Evolutionary conservation across 2,329 filamentous ascomycete genomes (phyloP), one percentile per base, ranked within the genome.

Genomic region (Fusarium pilosicola): DNA sequence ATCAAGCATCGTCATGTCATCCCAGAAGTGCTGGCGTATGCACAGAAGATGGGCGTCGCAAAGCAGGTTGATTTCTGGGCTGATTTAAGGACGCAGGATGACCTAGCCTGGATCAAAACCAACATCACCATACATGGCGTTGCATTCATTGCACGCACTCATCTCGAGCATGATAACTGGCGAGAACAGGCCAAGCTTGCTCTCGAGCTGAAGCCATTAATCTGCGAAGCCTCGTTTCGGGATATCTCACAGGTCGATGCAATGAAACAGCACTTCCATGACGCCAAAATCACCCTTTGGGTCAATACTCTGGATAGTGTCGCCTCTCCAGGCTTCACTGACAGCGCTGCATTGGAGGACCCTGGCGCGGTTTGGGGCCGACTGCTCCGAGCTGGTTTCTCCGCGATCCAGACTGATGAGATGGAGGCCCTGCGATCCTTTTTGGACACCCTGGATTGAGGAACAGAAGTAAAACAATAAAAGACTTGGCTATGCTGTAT

Each of bases 61-160:
- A 55, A 41, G 11, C 51, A 55, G 11, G 51, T 55, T 8, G 34
- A 55, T 28, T 55, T 41, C 51, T 55, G 51, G 51, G 51, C 51
- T n/a, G 51, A 41, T n/a, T 12, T 41, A 3, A 41, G 14, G 24
- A 30, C 20, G 11, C 7, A 30, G 15, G 18, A 28, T 28, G 51
- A 55, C 10, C 15, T 55, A 7, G 34, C 51, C 11, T 55, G 34
- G 51, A 55, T 55, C 24, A 41, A 18, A 17, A 6, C 51, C 6
- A 55, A 28, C 8, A 55, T 55, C 34, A 55, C 34, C 18, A 5
- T 9, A 9, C 51, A 55, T 2, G 11, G 22, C 7, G 51, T 30
- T 18, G 13, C 24, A 6, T 41, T 30, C 20, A 55, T 55, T 11
- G 51, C 51, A n/a, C 34, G 24, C 10, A 41, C 51, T 2, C 51